Evolutionary conservation across 2,329 filamentous ascomycete genomes (phyloP).

Genomic region (Neofusicoccum laricinum): DNA sequence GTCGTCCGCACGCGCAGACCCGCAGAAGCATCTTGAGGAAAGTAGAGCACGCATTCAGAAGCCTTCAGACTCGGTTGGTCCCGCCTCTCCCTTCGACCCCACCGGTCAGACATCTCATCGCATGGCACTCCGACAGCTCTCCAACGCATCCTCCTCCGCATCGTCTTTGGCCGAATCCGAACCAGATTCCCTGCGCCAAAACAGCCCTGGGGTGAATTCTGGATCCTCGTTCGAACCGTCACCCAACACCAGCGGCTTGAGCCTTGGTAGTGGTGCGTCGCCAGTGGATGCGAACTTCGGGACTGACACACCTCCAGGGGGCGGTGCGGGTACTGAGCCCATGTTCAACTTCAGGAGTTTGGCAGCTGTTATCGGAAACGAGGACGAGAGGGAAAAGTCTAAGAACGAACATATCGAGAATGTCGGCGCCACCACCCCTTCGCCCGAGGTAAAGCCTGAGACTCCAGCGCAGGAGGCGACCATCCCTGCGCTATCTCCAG

Average conservation of each 20-base stretch:
- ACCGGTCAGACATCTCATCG: constrained; percentile 43
- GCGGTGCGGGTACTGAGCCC: constrained; percentile 61
- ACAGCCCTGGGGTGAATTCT: constrained; percentile 32
- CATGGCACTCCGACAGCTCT: constrained; percentile 77
- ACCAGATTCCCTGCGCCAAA: constrained; percentile 24
- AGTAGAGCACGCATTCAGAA: constrained; percentile 39
- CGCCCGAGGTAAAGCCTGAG: neutral
- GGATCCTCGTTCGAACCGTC: constrained; percentile 47
- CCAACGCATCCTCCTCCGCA: constrained; percentile 78
- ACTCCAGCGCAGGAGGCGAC: neutral
- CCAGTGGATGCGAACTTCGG: constrained; percentile 52
- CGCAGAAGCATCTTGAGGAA: constrained; percentile 47
- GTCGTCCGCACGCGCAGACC: constrained; percentile 29
- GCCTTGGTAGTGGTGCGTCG: constrained; percentile 33
- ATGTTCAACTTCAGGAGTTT: constrained; percentile 92
- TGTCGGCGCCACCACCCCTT: neutral
- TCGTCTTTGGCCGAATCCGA: constrained; percentile 61
- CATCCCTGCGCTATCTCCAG: neutral
- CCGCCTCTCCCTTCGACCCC: constrained; percentile 43
- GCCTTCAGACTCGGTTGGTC: constrained; percentile 26
- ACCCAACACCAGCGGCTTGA: constrained; percentile 53
- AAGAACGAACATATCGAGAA: constrained; percentile 14
- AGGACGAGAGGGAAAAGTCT: constrained; percentile 13
- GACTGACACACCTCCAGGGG: constrained; percentile 46
- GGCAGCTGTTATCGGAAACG: constrained; percentile 66